Base-by-base conservation (phyloP, 257 asterid species). In the Gentiana macrophylla region DNA sequence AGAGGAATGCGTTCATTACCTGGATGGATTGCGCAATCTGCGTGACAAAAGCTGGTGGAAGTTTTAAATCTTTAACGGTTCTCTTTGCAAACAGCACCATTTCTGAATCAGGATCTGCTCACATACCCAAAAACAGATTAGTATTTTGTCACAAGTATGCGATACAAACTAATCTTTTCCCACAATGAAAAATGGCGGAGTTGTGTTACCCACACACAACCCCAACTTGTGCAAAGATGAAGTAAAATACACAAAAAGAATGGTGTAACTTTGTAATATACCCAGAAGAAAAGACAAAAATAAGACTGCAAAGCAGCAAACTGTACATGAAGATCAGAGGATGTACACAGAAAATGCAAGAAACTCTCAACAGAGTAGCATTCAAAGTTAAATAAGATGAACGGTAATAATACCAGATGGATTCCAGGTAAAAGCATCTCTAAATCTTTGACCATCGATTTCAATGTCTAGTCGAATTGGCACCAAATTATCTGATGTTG, bases 11-110 rank as follows among this genome's bases (percentile, higher is more conserved):
- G 56, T 54, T 52, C 44, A 55, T 35, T 80, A 91, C 98, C 67
- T 91, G 98, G 62, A 92, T 83, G 53, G 95, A 88, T 67, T 87
- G 98, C 69, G 95, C 84, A 36, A 92, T 88, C 82, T 88, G 98
- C 35, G 94, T 77, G 66, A 78, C 78, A 72, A 92, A 92, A 59
- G 89, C 86, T 56, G 95, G 95, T 50, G 95, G 94, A 73, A 92
- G 89, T 78, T 85, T 92, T 77, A 83, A 80, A 72, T 92, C 98
- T 66, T 81, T 92, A 65, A 80, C 94, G 38, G 94, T 92, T 77
- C 93, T 85, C 61, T 80, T 92, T 2, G 98, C 98, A 70, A 88
- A 88, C 57, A 81, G 76, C 72, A 71, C 83, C 61, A 88, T 77
- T 75, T 92, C 98, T 47, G 97, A 72, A 72, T 92, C 98, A 57